phyloP scores from a whole-genome alignment of 192 early-diverging fungal genomes.

The Coemansia sp. region DNA sequence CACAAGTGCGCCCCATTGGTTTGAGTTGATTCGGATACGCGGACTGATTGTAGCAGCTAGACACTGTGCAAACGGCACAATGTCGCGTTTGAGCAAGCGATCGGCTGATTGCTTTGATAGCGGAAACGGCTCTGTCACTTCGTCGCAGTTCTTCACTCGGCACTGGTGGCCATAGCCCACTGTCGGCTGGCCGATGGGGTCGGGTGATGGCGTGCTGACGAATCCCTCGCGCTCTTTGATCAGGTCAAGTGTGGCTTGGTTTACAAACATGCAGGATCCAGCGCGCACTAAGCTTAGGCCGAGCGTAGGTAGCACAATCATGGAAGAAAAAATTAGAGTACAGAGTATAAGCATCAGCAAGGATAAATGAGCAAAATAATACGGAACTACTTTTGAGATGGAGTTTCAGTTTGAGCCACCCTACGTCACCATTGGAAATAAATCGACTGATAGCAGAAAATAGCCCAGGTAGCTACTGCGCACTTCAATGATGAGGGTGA shows the following conservation, averaged over 20 bases:
- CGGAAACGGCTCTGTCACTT: constrained; percentile 16
- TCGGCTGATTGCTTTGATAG: constrained; percentile 21
- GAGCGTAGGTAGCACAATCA: not conserved
- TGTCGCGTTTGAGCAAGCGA: constrained; percentile 31
- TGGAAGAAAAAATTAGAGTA: not conserved
- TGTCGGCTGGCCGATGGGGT: constrained; percentile 46
- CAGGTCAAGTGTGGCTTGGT: constrained; percentile 21
- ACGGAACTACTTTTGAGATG: too few species aligned
- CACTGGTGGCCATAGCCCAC: constrained; percentile 54
- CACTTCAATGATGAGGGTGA: not conserved
- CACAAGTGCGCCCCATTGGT: constrained; percentile 46
- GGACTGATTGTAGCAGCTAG: constrained; percentile 5
- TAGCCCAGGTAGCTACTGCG: not conserved
- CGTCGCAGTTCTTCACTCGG: constrained; percentile 19
- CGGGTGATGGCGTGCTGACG: constrained; percentile 28
- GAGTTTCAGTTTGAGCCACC: not conserved
- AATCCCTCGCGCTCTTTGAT: constrained; percentile 48
- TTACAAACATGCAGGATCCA: constrained; percentile 2
- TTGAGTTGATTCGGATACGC: constrained; percentile 17
- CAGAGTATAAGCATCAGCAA: not conserved
- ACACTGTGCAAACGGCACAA: constrained; percentile 14
- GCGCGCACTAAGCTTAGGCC: not conserved
- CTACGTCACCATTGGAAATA: not conserved
- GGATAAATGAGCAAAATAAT: not conserved
- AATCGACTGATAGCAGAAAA: not conserved